phyloP scores from a whole-genome alignment of 2,329 filamentous ascomycete species.

The Pseudonectria foliicola region DNA sequence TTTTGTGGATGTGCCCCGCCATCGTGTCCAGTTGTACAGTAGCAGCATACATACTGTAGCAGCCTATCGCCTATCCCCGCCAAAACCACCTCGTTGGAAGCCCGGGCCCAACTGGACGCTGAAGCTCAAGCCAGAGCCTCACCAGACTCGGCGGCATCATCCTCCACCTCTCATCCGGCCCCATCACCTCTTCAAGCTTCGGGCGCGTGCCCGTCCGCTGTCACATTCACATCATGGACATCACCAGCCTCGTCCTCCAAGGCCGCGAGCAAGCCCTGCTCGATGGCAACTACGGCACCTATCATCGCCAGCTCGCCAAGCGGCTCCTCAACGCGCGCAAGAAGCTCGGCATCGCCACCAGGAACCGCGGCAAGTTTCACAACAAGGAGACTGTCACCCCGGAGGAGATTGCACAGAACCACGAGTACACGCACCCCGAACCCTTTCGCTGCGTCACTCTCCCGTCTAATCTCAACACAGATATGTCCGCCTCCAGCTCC shows the following conservation, averaged over 20 bases:
- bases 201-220: too few species aligned
- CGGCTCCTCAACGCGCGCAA: conserved; percentile 77
- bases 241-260: conserved; percentile 75
- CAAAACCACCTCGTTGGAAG: conserved; percentile 23
- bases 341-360: conserved; percentile 76
- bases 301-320: conserved; percentile 71
- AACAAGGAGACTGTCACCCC: conserved; percentile 64
- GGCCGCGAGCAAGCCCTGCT: conserved; percentile 78
- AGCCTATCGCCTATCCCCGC: conserved; percentile 12
- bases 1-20: conserved; percentile 19
- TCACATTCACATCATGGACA: conserved; percentile 67
- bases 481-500: conserved; percentile 69
- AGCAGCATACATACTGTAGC: too few species aligned
- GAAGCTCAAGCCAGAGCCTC: conserved; percentile 20
- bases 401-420: conserved; percentile 65
- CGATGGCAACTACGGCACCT: conserved; percentile 81
- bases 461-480: conserved; percentile 35
- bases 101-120: too few species aligned
- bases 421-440: conserved; percentile 53
- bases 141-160: too few species aligned
- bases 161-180: neutral
- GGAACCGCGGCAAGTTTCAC: conserved; percentile 79
- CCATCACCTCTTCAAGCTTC: too few species aligned
- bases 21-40: too few species aligned
- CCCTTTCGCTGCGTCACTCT: neutral